Percentiles rank a stretch among this genome's conserved stretches.
phyloP scores from a whole-genome alignment of 495 filamentous ascomycete species.

The Penicillium flavigenum region DNA sequence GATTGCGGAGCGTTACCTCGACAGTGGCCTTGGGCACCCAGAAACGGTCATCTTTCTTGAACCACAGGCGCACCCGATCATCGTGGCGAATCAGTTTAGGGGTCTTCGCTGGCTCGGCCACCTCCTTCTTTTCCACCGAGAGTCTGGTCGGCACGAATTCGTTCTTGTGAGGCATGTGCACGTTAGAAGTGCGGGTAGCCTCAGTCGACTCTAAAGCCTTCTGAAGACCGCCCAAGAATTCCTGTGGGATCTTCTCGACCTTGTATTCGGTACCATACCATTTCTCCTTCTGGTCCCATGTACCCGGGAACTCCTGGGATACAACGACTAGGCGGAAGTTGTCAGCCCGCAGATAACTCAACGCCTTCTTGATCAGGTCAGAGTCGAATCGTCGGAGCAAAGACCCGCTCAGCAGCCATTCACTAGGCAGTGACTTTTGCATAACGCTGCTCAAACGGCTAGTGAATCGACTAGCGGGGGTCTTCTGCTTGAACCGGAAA shows the following conservation, averaged over 20 bases:
- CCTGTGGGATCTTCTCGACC: constrained; percentile 73
- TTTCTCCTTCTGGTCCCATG: constrained; percentile 86
- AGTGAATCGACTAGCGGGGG: constrained; percentile 81
- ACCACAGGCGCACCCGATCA: constrained; percentile 82
- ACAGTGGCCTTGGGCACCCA: constrained; percentile 96
- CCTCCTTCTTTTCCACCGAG: constrained; percentile 91
- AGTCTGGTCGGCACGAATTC: constrained; percentile 94
- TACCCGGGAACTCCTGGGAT: constrained; percentile 75
- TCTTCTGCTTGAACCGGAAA: constrained; percentile 93
- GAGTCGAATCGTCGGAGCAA: constrained; percentile 77
- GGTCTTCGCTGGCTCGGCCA: constrained; percentile 66
- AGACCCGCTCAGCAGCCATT: constrained; percentile 80
- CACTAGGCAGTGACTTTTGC: constrained; percentile 83
- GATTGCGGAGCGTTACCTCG: constrained; percentile 75
- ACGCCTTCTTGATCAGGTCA: constrained; percentile 68
- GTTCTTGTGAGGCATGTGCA: constrained; percentile 91
- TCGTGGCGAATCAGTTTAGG: constrained; percentile 90
- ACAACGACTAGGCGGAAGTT: constrained; percentile 85
- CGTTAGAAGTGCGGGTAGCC: constrained; percentile 59
- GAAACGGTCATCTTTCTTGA: constrained; percentile 97
- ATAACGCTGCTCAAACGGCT: constrained; percentile 78
- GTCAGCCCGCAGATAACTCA: constrained; percentile 76
- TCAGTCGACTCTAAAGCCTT: constrained; percentile 58
- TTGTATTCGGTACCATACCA: constrained; percentile 99
- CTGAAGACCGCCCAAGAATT: constrained; percentile 68